phyloP scores from a whole-genome alignment of 768 basidiomycete genomes.

The button mushroom (Agaricus bisporus) region DNA sequence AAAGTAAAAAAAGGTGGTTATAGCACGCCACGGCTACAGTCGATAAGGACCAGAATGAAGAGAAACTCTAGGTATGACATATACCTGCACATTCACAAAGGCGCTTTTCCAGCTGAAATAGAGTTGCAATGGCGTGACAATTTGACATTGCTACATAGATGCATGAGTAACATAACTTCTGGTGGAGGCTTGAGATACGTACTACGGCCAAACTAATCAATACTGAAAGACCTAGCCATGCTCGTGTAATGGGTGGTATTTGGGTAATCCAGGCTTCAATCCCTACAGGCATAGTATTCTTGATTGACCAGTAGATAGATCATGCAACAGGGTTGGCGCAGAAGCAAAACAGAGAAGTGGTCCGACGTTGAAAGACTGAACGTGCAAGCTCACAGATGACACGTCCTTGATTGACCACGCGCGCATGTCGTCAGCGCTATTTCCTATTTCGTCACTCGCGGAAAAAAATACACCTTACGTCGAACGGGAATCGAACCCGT shows the following conservation, averaged over 20 bases:
- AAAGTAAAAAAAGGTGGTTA: conserved; percentile 95
- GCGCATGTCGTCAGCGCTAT: conserved; percentile 2
- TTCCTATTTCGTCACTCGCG: neutral
- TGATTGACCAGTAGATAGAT: too few relatives aligned
- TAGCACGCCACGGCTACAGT: conserved; percentile 73
- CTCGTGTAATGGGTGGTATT: conserved; percentile 86
- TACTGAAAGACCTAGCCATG: conserved; percentile 78
- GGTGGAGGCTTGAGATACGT: conserved; percentile 26
- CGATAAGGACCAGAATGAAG: conserved; percentile 8
- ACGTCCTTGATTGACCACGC: neutral
- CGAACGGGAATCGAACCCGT: conserved; percentile 76
- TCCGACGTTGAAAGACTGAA: neutral
- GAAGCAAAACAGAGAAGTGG: too few relatives aligned
- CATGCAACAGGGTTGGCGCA: too few relatives aligned
- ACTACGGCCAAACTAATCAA: conserved; percentile 84
- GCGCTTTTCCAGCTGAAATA: conserved; percentile 89
- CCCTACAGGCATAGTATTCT: conserved; percentile 60
- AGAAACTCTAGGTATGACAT: conserved; percentile 8
- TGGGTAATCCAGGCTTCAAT: conserved; percentile 89
- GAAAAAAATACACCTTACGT: conserved; percentile 30
- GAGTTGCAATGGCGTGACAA: conserved; percentile 85
- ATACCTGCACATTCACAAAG: conserved; percentile 75
- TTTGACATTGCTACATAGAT: conserved; percentile 76
- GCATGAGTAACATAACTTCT: neutral
- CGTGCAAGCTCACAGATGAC: neutral